Evolutionary conservation across 352 stramenopile species (phyloP).

Genomic region (Pythium angustatum): DNA sequence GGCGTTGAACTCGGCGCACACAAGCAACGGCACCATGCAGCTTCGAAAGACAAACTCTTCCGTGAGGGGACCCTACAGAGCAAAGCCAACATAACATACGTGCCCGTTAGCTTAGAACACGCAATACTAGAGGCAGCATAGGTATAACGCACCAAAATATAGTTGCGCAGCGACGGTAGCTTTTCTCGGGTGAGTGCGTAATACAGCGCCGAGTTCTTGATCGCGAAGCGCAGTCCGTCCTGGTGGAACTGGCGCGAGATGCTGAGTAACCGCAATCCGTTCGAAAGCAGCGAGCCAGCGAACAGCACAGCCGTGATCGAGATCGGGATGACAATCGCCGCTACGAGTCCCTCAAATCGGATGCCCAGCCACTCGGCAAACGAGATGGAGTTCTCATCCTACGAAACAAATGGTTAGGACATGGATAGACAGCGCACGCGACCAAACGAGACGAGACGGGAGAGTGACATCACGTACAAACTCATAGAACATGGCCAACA

Average conservation of each 20-base stretch:
- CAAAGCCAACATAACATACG: too few relatives aligned
- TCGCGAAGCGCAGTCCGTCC: conserved; percentile 69
- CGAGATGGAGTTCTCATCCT: conserved; percentile 79
- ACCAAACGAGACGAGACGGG: too few relatives aligned
- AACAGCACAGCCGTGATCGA: conserved; percentile 77
- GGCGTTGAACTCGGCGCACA: conserved; percentile 75
- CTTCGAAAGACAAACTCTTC: conserved; percentile 97
- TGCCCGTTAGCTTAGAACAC: too few relatives aligned
- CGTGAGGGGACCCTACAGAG: conserved; percentile 89
- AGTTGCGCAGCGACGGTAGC: conserved; percentile 80
- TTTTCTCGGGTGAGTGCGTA: conserved; percentile 74
- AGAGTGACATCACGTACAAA: conserved; percentile 52
- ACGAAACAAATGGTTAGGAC: too few relatives aligned
- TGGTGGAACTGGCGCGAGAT: conserved; percentile 77
- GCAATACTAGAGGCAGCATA: too few relatives aligned
- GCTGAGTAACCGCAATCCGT: conserved; percentile 72
- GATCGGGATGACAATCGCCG: conserved; percentile 62
- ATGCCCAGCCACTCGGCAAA: conserved; percentile 87
- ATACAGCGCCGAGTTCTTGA: conserved; percentile 84
- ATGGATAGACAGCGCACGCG: too few relatives aligned
- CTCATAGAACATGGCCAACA: conserved; percentile 82
- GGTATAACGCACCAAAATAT: conserved; percentile 59
- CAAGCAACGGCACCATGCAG: conserved; percentile 91
- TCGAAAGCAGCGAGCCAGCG: conserved; percentile 71
- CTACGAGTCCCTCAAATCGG: conserved; percentile 56